A percentile compares a stretch with the other conserved stretches of the same genome.
Evolutionary conservation across 805 yeast genomes (phyloP).

Genomic region (Candida verbasci): DNA sequence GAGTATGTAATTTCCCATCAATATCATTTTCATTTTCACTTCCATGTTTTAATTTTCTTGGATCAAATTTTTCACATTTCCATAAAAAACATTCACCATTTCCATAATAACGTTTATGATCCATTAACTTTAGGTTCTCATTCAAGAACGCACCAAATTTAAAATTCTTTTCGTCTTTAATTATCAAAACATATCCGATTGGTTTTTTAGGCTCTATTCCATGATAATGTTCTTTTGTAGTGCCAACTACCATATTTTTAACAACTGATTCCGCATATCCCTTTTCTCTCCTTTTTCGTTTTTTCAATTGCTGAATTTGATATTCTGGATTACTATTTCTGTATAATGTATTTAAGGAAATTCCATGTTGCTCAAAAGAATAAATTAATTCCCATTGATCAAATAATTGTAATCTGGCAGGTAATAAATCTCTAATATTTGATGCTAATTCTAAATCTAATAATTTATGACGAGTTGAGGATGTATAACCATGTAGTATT

Average conservation of each 20-base stretch:
- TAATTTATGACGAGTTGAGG: conserved; percentile 54
- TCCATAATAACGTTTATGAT: conserved; percentile 74
- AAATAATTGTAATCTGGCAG: conserved; percentile 72
- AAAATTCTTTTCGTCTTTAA: conserved; percentile 60
- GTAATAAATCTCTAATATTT: conserved; percentile 68
- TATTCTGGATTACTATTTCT: conserved; percentile 44
- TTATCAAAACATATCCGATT: conserved; percentile 69
- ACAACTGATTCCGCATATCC: conserved; percentile 37
- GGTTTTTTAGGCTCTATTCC: conserved; percentile 24
- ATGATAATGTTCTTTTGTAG: conserved; percentile 9
- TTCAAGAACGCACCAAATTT: conserved; percentile 78
- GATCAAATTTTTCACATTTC: conserved; percentile 53
- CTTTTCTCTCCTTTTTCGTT: conserved; percentile 14
- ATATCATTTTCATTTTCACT: neutral
- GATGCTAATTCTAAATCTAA: conserved; percentile 63
- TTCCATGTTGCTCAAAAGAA: conserved; percentile 90
- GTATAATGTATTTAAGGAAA: conserved; percentile 78
- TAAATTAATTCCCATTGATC: conserved; percentile 76
- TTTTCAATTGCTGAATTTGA: conserved; percentile 21
- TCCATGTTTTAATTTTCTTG: conserved; percentile 10
- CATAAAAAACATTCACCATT: conserved; percentile 95
- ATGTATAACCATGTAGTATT: conserved; percentile 55
- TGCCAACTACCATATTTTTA: conserved; percentile 25
- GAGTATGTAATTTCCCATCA: conserved; percentile 5
- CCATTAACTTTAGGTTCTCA: conserved; percentile 68